Percentiles rank a stretch among this genome's conserved stretches.
phyloP scores from a whole-genome alignment of 1,284 basidiomycete species.

The Cerioporus squamosus region DNA sequence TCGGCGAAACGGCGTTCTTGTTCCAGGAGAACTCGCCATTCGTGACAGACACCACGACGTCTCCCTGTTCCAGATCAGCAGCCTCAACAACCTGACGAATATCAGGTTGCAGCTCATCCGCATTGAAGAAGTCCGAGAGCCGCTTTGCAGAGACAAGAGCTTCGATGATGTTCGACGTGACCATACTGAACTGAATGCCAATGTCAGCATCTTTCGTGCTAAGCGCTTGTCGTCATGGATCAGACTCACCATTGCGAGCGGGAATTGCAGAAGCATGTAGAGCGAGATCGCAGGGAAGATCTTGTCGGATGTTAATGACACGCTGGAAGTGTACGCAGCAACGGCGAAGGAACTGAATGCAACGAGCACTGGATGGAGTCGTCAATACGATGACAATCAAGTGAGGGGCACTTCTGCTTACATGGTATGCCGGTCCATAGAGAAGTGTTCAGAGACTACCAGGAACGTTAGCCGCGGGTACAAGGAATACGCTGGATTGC shows the following conservation, averaged over 20 bases:
- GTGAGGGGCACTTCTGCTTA: slow-evolving; percentile 30
- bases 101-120: slow-evolving; percentile 82
- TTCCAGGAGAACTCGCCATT: slow-evolving; percentile 85
- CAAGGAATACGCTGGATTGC: neutral
- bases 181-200: slow-evolving; percentile 58
- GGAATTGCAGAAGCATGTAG: slow-evolving; percentile 90
- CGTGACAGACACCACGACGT: slow-evolving; percentile 74
- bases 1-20: slow-evolving; percentile 57
- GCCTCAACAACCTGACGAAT: slow-evolving; percentile 61
- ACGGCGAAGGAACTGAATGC: slow-evolving; percentile 89
- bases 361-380: slow-evolving; percentile 60
- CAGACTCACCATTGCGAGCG: slow-evolving; percentile 76
- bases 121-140: slow-evolving; percentile 76
- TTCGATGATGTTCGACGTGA: slow-evolving; percentile 82
- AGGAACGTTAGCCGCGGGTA: neutral
- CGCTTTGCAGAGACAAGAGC: slow-evolving; percentile 87
- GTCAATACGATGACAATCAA: neutral
- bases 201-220: neutral
- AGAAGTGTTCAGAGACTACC: slow-evolving; percentile 59
- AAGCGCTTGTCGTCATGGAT: neutral
- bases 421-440: slow-evolving; percentile 73
- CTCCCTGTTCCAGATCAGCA: slow-evolving; percentile 54
- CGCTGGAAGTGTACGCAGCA: slow-evolving; percentile 71
- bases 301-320: slow-evolving; percentile 85
- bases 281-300: slow-evolving; percentile 95